A percentile compares a stretch with the other conserved stretches of the same genome.
Evolutionary conservation across 1,139 yeast species (phyloP).

Genomic region (Kodamaea sp.): DNA sequence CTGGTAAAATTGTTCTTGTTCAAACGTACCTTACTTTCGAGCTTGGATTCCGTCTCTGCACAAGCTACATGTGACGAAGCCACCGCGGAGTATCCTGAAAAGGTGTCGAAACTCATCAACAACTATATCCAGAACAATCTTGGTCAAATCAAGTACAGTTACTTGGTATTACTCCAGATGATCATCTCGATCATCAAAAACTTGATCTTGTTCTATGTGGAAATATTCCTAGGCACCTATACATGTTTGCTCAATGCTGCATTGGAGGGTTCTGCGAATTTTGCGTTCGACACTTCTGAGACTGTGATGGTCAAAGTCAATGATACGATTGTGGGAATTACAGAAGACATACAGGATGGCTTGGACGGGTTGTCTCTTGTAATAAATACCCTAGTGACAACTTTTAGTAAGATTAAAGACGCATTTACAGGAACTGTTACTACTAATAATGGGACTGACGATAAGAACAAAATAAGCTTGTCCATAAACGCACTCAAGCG

Average conservation of each 20-base stretch:
- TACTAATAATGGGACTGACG: slow-evolving; percentile 2
- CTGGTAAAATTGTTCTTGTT: slow-evolving; percentile 53
- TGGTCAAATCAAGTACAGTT: slow-evolving; percentile 10
- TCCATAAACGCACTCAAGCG: slow-evolving; percentile 58
- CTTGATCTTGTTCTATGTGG: slow-evolving; percentile 64
- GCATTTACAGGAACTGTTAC: slow-evolving; percentile 43
- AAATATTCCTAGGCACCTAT: slow-evolving; percentile 79
- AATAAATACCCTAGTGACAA: slow-evolving; percentile 49
- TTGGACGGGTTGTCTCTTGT: slow-evolving; percentile 53
- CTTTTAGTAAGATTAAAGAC: slow-evolving; percentile 47
- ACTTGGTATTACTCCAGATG: slow-evolving; percentile 20
- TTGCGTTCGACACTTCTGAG: slow-evolving; percentile 75
- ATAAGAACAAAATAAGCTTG: slow-evolving; percentile 51
- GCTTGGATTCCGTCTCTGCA: slow-evolving; percentile 34
- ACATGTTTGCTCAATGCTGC: slow-evolving; percentile 78
- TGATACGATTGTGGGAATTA: slow-evolving; percentile 51
- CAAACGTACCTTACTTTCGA: slow-evolving; percentile 38
- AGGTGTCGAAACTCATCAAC: slow-evolving; percentile 56
- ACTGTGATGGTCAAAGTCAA: slow-evolving; percentile 61
- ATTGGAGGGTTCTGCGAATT: slow-evolving; percentile 68
- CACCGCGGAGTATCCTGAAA: slow-evolving; percentile 53
- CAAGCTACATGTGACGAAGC: slow-evolving; percentile 42
- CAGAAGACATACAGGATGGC: slow-evolving; percentile 65
- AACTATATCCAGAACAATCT: slow-evolving; percentile 19
- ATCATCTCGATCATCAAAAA: slow-evolving; percentile 59